Evolutionary conservation across 257 asterid species (phyloP).

Genomic region (Solanum piurae): DNA sequence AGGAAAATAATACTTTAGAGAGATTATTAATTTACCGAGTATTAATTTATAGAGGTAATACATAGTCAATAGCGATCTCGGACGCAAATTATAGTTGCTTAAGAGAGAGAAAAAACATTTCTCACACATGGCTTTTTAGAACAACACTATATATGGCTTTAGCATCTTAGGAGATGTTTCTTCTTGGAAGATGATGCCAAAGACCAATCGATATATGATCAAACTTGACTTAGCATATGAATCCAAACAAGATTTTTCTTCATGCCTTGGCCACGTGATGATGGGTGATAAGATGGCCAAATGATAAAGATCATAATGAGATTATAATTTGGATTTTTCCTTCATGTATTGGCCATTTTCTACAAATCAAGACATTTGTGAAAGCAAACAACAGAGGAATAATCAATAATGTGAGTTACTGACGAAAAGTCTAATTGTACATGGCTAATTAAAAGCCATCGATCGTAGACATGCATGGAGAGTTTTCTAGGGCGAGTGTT

Average conservation of each 20-base stretch:
- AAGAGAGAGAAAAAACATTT: too few relatives aligned
- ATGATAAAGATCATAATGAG: not conserved
- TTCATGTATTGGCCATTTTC: not conserved
- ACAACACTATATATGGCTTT: not conserved
- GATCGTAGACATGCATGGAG: too few relatives aligned
- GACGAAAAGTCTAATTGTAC: not conserved
- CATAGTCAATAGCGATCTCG: not conserved
- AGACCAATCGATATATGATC: not conserved
- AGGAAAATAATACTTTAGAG: too few relatives aligned
- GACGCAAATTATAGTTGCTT: not conserved
- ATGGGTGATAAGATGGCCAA: not conserved
- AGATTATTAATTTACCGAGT: too few relatives aligned
- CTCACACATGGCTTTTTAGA: not conserved
- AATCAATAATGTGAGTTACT: not conserved
- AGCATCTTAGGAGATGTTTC: not conserved
- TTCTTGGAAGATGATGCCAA: not conserved
- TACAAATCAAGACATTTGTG: not conserved
- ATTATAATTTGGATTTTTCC: not conserved
- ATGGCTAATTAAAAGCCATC: not conserved
- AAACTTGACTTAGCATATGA: not conserved
- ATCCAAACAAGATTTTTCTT: not conserved
- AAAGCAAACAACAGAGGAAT: not conserved
- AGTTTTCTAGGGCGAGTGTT: too few relatives aligned
- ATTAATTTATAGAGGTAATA: too few relatives aligned
- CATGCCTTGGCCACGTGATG: not conserved